Evolutionary conservation across 2,329 filamentous ascomycete species (phyloP), one percentile per base, ranked within the genome.

Genomic region (Colletotrichum cordylinicola): DNA sequence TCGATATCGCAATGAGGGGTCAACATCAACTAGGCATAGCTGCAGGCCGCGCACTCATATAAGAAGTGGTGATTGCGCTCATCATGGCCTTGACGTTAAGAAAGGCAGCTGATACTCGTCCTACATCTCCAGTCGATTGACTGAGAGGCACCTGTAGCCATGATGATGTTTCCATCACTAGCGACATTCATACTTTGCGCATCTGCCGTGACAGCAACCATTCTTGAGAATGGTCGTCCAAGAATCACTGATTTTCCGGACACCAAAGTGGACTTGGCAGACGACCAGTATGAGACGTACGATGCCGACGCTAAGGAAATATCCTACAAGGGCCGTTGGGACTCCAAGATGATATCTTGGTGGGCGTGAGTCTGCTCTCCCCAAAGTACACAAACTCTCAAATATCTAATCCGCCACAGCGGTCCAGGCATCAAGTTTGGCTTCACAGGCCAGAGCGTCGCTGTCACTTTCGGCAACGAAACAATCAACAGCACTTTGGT

Each of bases 311-410:
- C 89, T 2, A 81, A 86, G 2, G 90, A 92, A 79, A 84, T 93
- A 12, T 89, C 89, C 0, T 93, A 92, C 84, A 92, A 92, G 79
- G 91, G 91, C 7, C 85, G 90, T 74, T 93, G 91, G 91, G 91
- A 93, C 80, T 90, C 87, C 39, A 87, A 90, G 78, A 86, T 90
- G 77, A 87, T 92, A 64, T 92, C 89, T 2, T 93, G 89, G 88
- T 92, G 89, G 90, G 90, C 88, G 88, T 90, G 83, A 83, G 88
- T 87, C 18, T 48, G 15, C 24, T 31, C 39, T 24, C 31, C 33
- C 12, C 3, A 48, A 31, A 16, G n/a, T 21, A 24, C 66, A 70
- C 33, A 72, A 33, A 18, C 6, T 71, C 55, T 79, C 48, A 74
- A 48, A 24, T 8, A 27, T 27, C 71, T 76, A 24, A 74, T 8